These are phyloP conservation scores for Oryza rufipogon DNA, from an alignment of 176 grass and related monocot species.

Conservation along the genomic window DNA sequence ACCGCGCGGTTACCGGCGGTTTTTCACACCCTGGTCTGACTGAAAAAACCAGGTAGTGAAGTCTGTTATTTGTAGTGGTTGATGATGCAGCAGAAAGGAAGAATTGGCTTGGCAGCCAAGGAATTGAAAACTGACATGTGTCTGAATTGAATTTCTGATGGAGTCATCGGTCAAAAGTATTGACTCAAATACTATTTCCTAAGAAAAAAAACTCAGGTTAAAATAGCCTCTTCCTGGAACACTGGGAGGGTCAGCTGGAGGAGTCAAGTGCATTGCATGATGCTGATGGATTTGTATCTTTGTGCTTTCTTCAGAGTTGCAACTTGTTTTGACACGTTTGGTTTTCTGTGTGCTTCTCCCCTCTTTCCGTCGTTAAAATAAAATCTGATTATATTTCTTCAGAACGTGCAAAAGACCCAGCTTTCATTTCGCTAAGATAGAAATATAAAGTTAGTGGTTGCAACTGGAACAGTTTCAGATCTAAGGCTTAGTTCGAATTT, in stretches of 20 bases:
- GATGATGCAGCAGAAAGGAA: neutral
- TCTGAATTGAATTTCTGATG: neutral
- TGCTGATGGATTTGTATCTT: neutral
- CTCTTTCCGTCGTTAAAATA: neutral
- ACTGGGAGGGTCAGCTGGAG: neutral
- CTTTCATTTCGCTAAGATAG: neutral
- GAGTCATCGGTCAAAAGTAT: neutral
- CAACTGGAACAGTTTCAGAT: neutral
- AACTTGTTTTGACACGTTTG: neutral
- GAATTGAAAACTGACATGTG: neutral
- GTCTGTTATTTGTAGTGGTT: neutral
- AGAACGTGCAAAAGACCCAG: neutral
- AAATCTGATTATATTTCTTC: neutral
- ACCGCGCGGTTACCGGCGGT: too few relatives aligned
- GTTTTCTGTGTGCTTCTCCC: neutral
- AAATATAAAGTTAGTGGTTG: neutral
- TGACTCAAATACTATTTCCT: neutral
- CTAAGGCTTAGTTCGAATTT: too few relatives aligned
- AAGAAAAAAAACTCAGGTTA: neutral
- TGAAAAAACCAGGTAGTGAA: neutral
- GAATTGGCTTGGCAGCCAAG: conserved; percentile 31
- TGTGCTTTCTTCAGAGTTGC: neutral
- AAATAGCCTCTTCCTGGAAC: neutral
- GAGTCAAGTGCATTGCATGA: neutral
- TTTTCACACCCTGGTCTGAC: too few relatives aligned